These are phyloP conservation scores for Phyllosticta citriasiana DNA, from an alignment of 2,329 filamentous ascomycete genomes.

Conservation along the genomic window DNA sequence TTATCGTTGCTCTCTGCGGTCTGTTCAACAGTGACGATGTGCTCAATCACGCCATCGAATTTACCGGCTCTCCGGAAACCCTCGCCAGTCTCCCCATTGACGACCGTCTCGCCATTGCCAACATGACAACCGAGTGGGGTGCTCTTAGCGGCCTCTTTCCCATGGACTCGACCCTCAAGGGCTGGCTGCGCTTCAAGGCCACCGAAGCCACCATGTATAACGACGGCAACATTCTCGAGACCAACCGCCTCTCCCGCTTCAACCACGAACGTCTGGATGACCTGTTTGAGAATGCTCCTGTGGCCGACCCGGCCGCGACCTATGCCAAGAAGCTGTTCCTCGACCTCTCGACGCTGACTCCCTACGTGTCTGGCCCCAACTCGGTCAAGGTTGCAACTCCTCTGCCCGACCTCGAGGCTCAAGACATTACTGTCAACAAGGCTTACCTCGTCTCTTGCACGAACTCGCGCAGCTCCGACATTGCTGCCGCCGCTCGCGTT, in stretches of 20 bases:
- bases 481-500: constrained; percentile 72
- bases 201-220: constrained; percentile 56
- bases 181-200: constrained; percentile 70
- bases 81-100: constrained; percentile 63
- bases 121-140: constrained; percentile 79
- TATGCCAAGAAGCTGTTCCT: constrained; percentile 81
- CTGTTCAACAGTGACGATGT: constrained; percentile 83
- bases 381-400: constrained; percentile 82
- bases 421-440: constrained; percentile 70
- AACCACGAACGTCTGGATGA: constrained; percentile 64
- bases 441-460: constrained; percentile 89
- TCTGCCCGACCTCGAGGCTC: constrained; percentile 57
- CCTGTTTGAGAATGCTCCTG: constrained; percentile 55
- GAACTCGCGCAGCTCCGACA: constrained; percentile 71
- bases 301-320: constrained; percentile 63
- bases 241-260: constrained; percentile 49
- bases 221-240: constrained; percentile 35
- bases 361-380: constrained; percentile 80
- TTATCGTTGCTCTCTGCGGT: constrained; percentile 80
- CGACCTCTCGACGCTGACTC: constrained; percentile 72
- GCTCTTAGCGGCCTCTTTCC: constrained; percentile 69
- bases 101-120: constrained; percentile 61
- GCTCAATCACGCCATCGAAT: constrained; percentile 84
- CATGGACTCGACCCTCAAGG: constrained; percentile 59
- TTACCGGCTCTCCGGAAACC: constrained; percentile 70